phyloP scores from a whole-genome alignment of 371 early-diverging fungal genomes.

The Zychaea mexicana region DNA sequence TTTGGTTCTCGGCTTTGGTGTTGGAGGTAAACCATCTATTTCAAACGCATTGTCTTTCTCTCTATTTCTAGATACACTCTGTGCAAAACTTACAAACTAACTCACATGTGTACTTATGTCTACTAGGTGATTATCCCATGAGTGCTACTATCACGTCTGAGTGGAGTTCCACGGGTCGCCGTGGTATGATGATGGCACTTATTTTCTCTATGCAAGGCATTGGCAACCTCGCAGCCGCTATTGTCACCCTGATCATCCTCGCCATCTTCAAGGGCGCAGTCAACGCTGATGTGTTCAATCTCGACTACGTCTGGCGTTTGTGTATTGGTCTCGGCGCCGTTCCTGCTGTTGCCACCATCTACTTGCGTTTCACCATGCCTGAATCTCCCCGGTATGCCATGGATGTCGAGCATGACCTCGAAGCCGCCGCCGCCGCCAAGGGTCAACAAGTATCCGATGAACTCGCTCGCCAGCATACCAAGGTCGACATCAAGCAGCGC shows the following conservation, averaged over 20 bases:
- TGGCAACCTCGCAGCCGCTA: constrained; percentile 80
- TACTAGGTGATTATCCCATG: constrained; percentile 76
- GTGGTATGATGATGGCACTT: constrained; percentile 72
- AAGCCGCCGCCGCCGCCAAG: constrained; percentile 64
- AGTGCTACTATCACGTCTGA: constrained; percentile 89
- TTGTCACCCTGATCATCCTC: constrained; percentile 71
- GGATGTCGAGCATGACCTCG: constrained; percentile 71
- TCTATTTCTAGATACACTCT: not conserved
- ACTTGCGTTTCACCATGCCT: constrained; percentile 90
- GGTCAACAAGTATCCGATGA: constrained; percentile 41
- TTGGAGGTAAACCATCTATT: constrained; percentile 56
- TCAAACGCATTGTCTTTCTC: not conserved
- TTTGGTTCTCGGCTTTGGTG: constrained; percentile 80
- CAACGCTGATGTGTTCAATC: constrained; percentile 58
- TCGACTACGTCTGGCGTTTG: constrained; percentile 91
- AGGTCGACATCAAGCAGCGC: constrained; percentile 44
- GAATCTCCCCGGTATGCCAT: constrained; percentile 90
- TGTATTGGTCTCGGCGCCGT: constrained; percentile 79
- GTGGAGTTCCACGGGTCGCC: constrained; percentile 73
- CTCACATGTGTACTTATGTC: not conserved
- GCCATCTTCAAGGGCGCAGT: constrained; percentile 71
- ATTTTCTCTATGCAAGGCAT: constrained; percentile 95
- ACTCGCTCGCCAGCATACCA: constrained; percentile 36
- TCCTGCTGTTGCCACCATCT: constrained; percentile 85
- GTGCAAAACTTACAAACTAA: no score